A percentile compares a stretch with the other conserved stretches of the same genome.
Evolutionary conservation across 306 rosid genomes (phyloP).

Genomic region (Aeschynomene evenia): DNA sequence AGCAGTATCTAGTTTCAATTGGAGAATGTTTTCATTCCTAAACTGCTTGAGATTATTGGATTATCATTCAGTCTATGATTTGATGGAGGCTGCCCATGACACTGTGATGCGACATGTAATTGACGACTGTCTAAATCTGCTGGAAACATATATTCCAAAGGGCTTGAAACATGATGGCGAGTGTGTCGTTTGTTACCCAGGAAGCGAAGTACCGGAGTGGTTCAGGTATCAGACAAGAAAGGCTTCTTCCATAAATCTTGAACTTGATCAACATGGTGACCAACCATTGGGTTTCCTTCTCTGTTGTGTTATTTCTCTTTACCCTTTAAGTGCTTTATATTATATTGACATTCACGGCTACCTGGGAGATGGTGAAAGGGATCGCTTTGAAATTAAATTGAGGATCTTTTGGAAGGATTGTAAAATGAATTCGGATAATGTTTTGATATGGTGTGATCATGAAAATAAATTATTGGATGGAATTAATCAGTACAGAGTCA

Average conservation of each 20-base stretch:
- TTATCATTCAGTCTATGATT: not conserved
- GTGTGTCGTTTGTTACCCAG: not conserved
- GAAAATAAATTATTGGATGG: not conserved
- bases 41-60: not conserved
- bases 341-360: not conserved
- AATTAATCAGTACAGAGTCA: no score
- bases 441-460: not conserved
- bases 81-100: not conserved
- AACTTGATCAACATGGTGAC: not conserved
- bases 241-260: conserved; percentile 11
- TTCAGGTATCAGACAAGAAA: not conserved
- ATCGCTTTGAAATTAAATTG: no score
- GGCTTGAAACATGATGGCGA: no score
- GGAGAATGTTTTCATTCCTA: not conserved
- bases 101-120: not conserved
- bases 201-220: not conserved
- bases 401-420: no score
- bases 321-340: not conserved
- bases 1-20: not conserved
- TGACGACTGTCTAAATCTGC: no score
- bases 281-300: not conserved
- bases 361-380: not conserved
- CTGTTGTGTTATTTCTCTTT: conserved; percentile 8
- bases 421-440: not conserved
- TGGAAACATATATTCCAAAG: no score